These are phyloP conservation scores for Calonectria leucothoes DNA, from an alignment of 2,329 filamentous ascomycete genomes.

Conservation along the genomic window DNA sequence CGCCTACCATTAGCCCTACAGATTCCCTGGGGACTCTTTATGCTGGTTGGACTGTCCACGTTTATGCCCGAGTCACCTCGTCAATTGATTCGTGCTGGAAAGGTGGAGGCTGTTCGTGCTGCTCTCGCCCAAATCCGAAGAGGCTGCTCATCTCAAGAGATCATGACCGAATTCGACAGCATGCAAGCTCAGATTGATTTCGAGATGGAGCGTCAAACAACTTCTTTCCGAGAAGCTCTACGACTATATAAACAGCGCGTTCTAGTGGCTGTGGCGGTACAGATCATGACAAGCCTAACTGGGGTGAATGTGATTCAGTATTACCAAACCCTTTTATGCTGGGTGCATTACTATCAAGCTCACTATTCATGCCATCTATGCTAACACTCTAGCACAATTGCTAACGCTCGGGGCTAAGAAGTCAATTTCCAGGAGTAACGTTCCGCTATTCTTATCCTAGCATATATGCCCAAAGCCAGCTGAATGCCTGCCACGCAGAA, in stretches of 20 bases:
- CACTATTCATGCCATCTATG: too few relatives aligned
- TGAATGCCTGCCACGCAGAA: too few relatives aligned
- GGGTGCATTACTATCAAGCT: too few relatives aligned
- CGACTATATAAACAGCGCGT: not conserved
- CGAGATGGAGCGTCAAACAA: not conserved
- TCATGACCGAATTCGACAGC: not conserved
- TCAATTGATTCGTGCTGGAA: not conserved
- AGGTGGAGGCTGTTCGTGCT: not conserved
- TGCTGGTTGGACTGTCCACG: not conserved
- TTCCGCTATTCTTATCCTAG: too few relatives aligned
- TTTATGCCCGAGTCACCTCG: not conserved
- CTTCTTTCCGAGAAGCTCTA: not conserved
- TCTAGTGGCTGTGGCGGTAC: not conserved
- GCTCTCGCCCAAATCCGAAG: not conserved
- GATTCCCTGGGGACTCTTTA: not conserved
- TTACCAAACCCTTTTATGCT: not conserved
- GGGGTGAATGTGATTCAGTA: not conserved
- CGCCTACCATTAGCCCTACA: not conserved
- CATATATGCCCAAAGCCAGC: too few relatives aligned
- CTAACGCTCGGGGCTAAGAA: too few relatives aligned
- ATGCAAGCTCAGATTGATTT: not conserved
- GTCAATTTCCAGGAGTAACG: too few relatives aligned
- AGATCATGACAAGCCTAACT: not conserved
- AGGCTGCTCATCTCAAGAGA: not conserved
- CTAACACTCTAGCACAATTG: too few relatives aligned